Evolutionary conservation across 192 early-diverging fungal genomes (phyloP).

Genomic region (Rhizophagus prolifer): DNA sequence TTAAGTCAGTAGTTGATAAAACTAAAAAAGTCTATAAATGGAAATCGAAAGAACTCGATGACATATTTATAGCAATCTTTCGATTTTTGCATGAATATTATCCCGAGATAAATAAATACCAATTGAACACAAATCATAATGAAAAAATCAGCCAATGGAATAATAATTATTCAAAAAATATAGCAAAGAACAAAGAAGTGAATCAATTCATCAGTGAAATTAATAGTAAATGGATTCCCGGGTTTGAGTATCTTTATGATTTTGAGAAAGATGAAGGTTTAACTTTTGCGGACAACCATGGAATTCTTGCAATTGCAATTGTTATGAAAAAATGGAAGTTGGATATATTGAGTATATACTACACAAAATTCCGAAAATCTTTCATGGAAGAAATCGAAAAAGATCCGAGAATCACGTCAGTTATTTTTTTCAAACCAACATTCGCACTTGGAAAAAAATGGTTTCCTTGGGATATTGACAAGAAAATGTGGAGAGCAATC

Average conservation of each 20-base stretch:
- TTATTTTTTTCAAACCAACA: not conserved
- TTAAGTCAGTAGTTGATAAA: too few relatives aligned
- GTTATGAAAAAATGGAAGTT: not conserved
- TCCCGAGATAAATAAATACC: too few relatives aligned
- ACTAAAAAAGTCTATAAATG: too few relatives aligned
- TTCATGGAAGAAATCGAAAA: not conserved
- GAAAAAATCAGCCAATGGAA: too few relatives aligned
- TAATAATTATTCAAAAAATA: too few relatives aligned
- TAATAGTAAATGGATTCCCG: not conserved
- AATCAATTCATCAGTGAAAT: not conserved
- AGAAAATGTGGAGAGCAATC: not conserved
- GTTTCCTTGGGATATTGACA: not conserved
- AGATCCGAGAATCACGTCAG: not conserved
- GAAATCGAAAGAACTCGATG: too few relatives aligned
- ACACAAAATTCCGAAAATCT: not conserved
- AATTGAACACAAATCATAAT: too few relatives aligned
- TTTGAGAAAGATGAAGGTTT: not conserved
- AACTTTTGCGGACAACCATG: not conserved
- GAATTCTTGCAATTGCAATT: not conserved
- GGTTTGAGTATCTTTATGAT: not conserved
- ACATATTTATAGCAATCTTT: too few relatives aligned
- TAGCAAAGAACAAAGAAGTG: too few relatives aligned
- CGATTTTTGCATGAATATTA: too few relatives aligned
- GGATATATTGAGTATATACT: too few relatives aligned
- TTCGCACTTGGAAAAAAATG: not conserved